Percentiles rank a stretch among this genome's conserved stretches.
phyloP scores from a whole-genome alignment of 2,329 filamentous ascomycete genomes.

The Fusarium mangiferae region DNA sequence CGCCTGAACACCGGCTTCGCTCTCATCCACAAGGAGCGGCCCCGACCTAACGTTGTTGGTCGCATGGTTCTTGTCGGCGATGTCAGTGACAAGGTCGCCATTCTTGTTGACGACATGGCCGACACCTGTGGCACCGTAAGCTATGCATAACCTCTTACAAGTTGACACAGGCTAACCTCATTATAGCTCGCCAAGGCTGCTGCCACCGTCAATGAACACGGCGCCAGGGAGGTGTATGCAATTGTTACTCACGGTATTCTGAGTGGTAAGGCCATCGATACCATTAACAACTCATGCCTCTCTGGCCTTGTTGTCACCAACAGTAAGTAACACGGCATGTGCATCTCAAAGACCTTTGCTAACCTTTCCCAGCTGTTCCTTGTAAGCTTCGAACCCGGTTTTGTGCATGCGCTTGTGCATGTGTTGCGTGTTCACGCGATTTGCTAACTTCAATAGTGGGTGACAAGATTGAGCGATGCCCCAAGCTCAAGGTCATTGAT shows the following conservation, averaged over 20 bases:
- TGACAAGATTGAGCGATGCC: slow-evolving; percentile 82
- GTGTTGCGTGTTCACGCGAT: not conserved
- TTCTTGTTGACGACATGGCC: slow-evolving; percentile 98
- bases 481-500: slow-evolving; percentile 89
- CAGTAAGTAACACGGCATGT: slow-evolving; percentile 58
- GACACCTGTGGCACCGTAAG: slow-evolving; percentile 86
- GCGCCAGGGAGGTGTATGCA: slow-evolving; percentile 87
- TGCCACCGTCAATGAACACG: slow-evolving; percentile 85
- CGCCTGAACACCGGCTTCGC: slow-evolving; percentile 90
- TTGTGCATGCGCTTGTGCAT: not conserved
- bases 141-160: not conserved
- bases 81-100: slow-evolving; percentile 89
- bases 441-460: slow-evolving; percentile 57
- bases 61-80: slow-evolving; percentile 96
- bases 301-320: slow-evolving; percentile 89
- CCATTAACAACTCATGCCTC: slow-evolving; percentile 80
- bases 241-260: slow-evolving; percentile 96
- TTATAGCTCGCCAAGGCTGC: slow-evolving; percentile 78
- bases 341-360: slow-evolving; percentile 20
- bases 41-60: slow-evolving; percentile 85
- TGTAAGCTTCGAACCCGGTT: slow-evolving; percentile 32
- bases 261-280: slow-evolving; percentile 87
- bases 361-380: slow-evolving; percentile 50
- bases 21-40: slow-evolving; percentile 95
- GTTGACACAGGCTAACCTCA: slow-evolving; percentile 15